These are phyloP conservation scores for Heritiera littoralis DNA, from an alignment of 345 rosid species.

Conservation along the genomic window DNA sequence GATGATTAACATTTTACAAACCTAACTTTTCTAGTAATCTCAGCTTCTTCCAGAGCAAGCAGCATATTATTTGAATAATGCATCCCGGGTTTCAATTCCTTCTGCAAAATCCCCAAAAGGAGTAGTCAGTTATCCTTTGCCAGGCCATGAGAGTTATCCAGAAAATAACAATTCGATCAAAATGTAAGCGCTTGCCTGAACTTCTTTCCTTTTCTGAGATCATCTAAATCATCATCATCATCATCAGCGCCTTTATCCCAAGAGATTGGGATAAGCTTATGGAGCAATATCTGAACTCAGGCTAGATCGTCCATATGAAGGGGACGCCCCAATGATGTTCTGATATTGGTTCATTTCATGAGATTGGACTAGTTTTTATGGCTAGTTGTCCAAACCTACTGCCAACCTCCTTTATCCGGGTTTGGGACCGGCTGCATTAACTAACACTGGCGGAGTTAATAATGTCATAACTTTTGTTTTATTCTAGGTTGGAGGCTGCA, in stretches of 20 bases:
- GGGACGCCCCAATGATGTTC: too few relatives aligned
- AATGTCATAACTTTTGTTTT: constrained; percentile 21
- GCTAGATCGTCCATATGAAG: too few relatives aligned
- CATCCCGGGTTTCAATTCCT: constrained; percentile 62
- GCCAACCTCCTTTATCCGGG: too few relatives aligned
- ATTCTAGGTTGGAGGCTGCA: constrained; percentile 98
- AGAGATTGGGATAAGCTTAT: too few relatives aligned
- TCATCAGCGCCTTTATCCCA: too few relatives aligned
- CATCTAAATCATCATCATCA: constrained; percentile 1
- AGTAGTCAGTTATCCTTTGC: constrained; percentile 66
- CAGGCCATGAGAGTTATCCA: constrained; percentile 97
- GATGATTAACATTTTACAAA: constrained; percentile 2
- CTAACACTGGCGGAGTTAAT: neutral
- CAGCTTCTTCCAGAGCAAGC: constrained; percentile 99
- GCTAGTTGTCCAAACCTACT: too few relatives aligned
- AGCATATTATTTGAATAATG: constrained; percentile 78
- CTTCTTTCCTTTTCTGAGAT: constrained; percentile 12
- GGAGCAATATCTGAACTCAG: too few relatives aligned
- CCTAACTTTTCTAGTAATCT: constrained; percentile 38
- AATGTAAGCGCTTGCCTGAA: constrained; percentile 50
- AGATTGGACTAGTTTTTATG: too few relatives aligned
- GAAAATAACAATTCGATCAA: constrained; percentile 86
- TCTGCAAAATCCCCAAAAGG: constrained; percentile 81
- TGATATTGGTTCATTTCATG: too few relatives aligned
- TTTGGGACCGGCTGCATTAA: too few relatives aligned